Percentiles rank a stretch among this genome's conserved stretches.
These are phyloP conservation scores for Thermochaetoides thermophila DNA, from an alignment of 495 filamentous ascomycete genomes.

Conservation along the genomic window DNA sequence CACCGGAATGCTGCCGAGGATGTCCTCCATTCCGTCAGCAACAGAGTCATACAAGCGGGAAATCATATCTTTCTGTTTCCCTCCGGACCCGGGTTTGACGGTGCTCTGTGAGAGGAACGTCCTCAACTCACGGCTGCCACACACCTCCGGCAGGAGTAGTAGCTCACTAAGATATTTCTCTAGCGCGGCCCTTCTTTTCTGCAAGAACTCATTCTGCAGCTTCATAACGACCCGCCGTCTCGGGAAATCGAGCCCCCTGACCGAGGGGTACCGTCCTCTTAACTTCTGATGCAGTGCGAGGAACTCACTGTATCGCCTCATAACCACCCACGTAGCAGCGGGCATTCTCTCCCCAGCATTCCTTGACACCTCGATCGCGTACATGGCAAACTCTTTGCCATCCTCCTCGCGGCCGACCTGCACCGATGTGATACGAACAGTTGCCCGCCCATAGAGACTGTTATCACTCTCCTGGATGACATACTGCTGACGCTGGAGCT, in stretches of 20 bases:
- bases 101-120: slow-evolving; percentile 86
- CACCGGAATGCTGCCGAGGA: slow-evolving; percentile 84
- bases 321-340: slow-evolving; percentile 66
- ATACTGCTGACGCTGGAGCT: slow-evolving; percentile 92
- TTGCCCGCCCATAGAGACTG: slow-evolving; percentile 84
- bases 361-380: slow-evolving; percentile 81
- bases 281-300: slow-evolving; percentile 87
- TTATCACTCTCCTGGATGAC: slow-evolving; percentile 97
- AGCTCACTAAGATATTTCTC: slow-evolving; percentile 78
- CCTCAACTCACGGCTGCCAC: slow-evolving; percentile 78
- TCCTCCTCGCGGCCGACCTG: slow-evolving; percentile 86
- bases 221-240: slow-evolving; percentile 88
- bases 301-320: slow-evolving; percentile 87
- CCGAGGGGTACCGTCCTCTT: slow-evolving; percentile 66
- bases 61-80: slow-evolving; percentile 63
- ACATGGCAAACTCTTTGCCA: slow-evolving; percentile 84
- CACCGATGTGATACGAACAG: slow-evolving; percentile 76
- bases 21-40: slow-evolving; percentile 95
- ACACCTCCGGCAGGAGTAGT: slow-evolving; percentile 79
- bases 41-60: slow-evolving; percentile 91
- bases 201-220: slow-evolving; percentile 84
- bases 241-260: slow-evolving; percentile 83
- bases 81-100: slow-evolving; percentile 32
- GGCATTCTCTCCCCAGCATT: slow-evolving; percentile 83
- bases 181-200: slow-evolving; percentile 68